A percentile compares a stretch with the other conserved stretches of the same genome.
Conservation (phyloP, 164 flowering plant species). For the Nymphaea thermarum region DNA sequence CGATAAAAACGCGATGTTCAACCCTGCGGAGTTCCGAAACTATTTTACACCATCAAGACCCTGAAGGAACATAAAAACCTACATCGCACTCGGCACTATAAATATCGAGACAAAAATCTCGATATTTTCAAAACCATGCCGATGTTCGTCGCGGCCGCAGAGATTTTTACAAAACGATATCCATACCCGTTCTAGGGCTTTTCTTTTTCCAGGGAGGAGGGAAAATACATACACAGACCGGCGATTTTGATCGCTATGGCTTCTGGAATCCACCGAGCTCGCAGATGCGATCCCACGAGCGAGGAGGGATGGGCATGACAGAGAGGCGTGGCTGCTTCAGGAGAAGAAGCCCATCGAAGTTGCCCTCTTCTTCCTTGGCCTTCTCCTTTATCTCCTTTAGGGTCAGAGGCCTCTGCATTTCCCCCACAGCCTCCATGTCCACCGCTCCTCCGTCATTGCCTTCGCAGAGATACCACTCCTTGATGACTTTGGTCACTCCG, state of each 20-base stretch:
- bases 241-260: background rate
- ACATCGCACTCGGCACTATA: too few relatives aligned
- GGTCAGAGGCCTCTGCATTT: constrained; percentile 64
- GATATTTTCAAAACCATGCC: too few relatives aligned
- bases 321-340: constrained; percentile 86
- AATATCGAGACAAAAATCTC: too few relatives aligned
- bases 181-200: too few relatives aligned
- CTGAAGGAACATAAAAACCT: too few relatives aligned
- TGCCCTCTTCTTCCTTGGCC: constrained; percentile 42
- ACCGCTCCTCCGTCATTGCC: constrained; percentile 39
- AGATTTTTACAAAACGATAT: too few relatives aligned
- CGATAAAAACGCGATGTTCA: too few relatives aligned
- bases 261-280: constrained; percentile 59
- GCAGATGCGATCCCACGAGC: constrained; percentile 59
- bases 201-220: too few relatives aligned
- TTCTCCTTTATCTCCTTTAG: constrained; percentile 82
- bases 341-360: constrained; percentile 24
- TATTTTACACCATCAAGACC: too few relatives aligned
- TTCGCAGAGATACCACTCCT: constrained; percentile 46
- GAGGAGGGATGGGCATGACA: constrained; percentile 64
- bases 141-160: too few relatives aligned
- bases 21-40: too few relatives aligned
- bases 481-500: constrained; percentile 64
- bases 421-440: constrained; percentile 72
- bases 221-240: too few relatives aligned